Percentiles rank a stretch among this genome's conserved stretches.
Evolutionary conservation across 2,329 filamentous ascomycete species (phyloP).

Genomic region (Colletotrichum spinosum): DNA sequence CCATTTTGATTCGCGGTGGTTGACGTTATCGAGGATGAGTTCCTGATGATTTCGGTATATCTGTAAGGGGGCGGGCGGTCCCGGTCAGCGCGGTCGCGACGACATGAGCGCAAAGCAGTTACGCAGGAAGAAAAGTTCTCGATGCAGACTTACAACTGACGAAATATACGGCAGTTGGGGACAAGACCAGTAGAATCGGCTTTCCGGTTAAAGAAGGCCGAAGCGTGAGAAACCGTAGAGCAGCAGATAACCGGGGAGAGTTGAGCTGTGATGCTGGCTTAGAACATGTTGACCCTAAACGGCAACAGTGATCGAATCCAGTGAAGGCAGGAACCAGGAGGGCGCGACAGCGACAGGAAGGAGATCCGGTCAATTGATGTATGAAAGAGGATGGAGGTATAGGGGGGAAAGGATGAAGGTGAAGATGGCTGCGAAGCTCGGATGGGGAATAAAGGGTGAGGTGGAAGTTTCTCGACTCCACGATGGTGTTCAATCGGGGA

Average conservation of each 20-base stretch:
- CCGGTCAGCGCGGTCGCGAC: slow-evolving; percentile 4
- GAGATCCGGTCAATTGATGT: slow-evolving; percentile 29
- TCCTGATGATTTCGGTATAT: slow-evolving; percentile 32
- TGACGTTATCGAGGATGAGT: slow-evolving; percentile 15
- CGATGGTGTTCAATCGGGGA: slow-evolving; percentile 40
- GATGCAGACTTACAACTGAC: slow-evolving; percentile 25
- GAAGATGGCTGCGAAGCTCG: slow-evolving; percentile 39
- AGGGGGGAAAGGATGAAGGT: slow-evolving; percentile 41
- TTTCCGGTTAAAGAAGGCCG: slow-evolving; percentile 36
- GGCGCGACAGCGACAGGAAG: slow-evolving; percentile 36
- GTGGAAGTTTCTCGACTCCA: slow-evolving; percentile 55
- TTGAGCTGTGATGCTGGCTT: slow-evolving; percentile 41
- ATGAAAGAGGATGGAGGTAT: slow-evolving; percentile 41
- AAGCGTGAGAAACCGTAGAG: slow-evolving; percentile 36
- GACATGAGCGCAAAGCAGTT: neutral
- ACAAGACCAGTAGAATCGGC: slow-evolving; percentile 37
- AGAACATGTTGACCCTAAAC: slow-evolving; percentile 51
- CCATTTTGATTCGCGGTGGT: slow-evolving; percentile 51
- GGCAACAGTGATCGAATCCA: slow-evolving; percentile 47
- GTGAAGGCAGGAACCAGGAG: slow-evolving; percentile 46
- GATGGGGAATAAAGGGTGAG: slow-evolving; percentile 50
- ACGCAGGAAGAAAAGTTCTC: too few species aligned
- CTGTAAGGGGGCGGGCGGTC: slow-evolving; percentile 18
- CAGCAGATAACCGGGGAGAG: slow-evolving; percentile 34
- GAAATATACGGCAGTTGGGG: slow-evolving; percentile 28